Percentiles rank a stretch among this genome's conserved stretches.
Evolutionary conservation across 495 filamentous ascomycete genomes (phyloP).

Genomic region (Elasticomyces elasticus): DNA sequence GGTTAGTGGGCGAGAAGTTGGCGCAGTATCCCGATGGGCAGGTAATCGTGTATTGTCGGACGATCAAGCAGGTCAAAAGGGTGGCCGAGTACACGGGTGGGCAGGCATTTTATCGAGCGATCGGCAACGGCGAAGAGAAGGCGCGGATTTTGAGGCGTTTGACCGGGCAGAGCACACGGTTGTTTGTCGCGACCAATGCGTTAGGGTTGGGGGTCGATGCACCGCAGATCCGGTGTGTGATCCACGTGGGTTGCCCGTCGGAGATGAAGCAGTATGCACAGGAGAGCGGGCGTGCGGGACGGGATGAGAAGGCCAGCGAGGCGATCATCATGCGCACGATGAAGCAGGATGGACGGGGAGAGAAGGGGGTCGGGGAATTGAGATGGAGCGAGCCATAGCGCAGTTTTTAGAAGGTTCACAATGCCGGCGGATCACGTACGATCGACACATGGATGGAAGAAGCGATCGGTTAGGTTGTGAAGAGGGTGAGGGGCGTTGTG

Average conservation of each 20-base stretch:
- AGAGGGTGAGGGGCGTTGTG: neutral
- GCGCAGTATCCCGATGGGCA: neutral
- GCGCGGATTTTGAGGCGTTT: neutral
- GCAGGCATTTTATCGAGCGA: neutral
- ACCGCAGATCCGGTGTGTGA: conserved; percentile 4
- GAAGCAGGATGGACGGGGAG: neutral
- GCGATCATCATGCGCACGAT: neutral
- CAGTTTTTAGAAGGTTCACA: neutral
- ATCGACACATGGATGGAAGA: conserved; percentile 1
- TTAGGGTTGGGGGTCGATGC: conserved; percentile 1
- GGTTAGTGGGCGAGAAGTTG: neutral
- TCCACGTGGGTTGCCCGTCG: conserved; percentile 3
- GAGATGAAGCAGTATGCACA: conserved; percentile 6
- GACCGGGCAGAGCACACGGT: neutral
- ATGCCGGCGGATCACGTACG: neutral
- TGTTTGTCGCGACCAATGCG: neutral
- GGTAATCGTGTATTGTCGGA: neutral
- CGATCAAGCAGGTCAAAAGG: neutral
- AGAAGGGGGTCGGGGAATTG: neutral
- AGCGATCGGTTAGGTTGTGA: neutral
- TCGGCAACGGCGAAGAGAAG: neutral
- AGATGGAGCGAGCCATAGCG: neutral
- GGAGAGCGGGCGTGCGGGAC: conserved; percentile 1
- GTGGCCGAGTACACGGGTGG: neutral
- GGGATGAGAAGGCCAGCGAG: neutral